Evolutionary conservation across 2,329 filamentous ascomycete genomes (phyloP).

Genomic region (Elsinoe arachidis): DNA sequence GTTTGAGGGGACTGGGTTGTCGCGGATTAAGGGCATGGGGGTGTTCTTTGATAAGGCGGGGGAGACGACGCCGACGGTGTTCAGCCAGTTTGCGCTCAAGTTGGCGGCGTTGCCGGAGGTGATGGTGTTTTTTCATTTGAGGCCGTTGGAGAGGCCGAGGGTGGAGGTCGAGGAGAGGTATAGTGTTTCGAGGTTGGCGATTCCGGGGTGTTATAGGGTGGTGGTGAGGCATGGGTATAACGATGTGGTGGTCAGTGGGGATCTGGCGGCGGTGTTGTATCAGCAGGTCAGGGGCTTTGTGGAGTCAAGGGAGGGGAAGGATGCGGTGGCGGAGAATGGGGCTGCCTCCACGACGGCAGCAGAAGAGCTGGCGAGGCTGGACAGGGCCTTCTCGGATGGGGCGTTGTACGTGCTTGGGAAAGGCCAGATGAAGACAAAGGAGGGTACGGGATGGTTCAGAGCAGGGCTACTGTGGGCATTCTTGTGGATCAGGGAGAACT

Average conservation of each 20-base stretch:
- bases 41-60: constrained; percentile 75
- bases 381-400: constrained; percentile 18
- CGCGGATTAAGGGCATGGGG: constrained; percentile 46
- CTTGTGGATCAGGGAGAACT: constrained; percentile 58
- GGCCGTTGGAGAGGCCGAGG: constrained; percentile 19
- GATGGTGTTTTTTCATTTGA: constrained; percentile 21
- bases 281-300: constrained; percentile 20
- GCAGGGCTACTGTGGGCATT: constrained; percentile 46
- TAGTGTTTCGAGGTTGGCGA: constrained; percentile 17
- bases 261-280: constrained; percentile 20
- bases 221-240: constrained; percentile 21
- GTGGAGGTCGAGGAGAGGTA: constrained; percentile 19
- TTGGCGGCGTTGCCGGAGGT: constrained; percentile 20
- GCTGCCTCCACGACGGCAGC: not conserved
- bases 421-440: constrained; percentile 20
- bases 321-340: not conserved
- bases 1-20: constrained; percentile 35
- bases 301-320: constrained; percentile 6
- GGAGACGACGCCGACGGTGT: constrained; percentile 39
- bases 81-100: constrained; percentile 21
- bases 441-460: constrained; percentile 35
- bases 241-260: constrained; percentile 20
- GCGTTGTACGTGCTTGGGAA: constrained; percentile 23
- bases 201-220: constrained; percentile 21
- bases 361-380: constrained; percentile 15